These are phyloP conservation scores for Scheffersomyces ergatensis DNA, from an alignment of 805 yeast species.

Conservation along the genomic window DNA sequence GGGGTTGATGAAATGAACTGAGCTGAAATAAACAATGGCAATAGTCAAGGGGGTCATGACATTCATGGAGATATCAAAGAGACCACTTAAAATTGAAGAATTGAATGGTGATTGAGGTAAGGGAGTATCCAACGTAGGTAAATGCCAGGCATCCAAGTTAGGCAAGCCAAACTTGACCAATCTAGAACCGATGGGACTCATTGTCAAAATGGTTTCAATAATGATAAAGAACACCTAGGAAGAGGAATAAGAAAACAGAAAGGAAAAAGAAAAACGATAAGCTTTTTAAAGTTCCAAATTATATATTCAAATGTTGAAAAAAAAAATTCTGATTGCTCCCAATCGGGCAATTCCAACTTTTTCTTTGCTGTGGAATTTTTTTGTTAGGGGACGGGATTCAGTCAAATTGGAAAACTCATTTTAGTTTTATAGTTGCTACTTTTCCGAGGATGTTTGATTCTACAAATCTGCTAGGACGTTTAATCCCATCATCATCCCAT, in stretches of 20 bases:
- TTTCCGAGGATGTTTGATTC: no score
- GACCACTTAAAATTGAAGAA: slow-evolving; percentile 21
- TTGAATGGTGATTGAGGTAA: slow-evolving; percentile 35
- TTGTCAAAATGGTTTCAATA: not conserved
- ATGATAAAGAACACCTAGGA: not conserved
- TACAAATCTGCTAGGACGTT: no score
- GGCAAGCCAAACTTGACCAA: slow-evolving; percentile 36
- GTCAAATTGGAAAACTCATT: no score
- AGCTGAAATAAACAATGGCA: slow-evolving; percentile 55
- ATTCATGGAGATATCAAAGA: slow-evolving; percentile 45
- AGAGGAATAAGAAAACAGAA: not conserved
- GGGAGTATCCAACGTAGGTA: slow-evolving; percentile 28
- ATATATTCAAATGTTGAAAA: no score
- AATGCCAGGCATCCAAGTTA: slow-evolving; percentile 23
- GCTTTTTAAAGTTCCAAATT: no score
- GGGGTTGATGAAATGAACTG: slow-evolving; percentile 55
- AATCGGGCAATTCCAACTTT: no score
- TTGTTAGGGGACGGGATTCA: no score
- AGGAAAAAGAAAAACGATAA: not conserved
- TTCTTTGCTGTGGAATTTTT: no score
- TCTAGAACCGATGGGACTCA: slow-evolving; percentile 1
- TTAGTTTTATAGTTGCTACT: no score
- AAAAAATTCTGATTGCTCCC: no score
- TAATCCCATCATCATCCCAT: no score
- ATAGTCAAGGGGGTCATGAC: slow-evolving; percentile 54